phyloP scores from a whole-genome alignment of 1,284 basidiomycete genomes.

The Paramarasmius palmivorus region DNA sequence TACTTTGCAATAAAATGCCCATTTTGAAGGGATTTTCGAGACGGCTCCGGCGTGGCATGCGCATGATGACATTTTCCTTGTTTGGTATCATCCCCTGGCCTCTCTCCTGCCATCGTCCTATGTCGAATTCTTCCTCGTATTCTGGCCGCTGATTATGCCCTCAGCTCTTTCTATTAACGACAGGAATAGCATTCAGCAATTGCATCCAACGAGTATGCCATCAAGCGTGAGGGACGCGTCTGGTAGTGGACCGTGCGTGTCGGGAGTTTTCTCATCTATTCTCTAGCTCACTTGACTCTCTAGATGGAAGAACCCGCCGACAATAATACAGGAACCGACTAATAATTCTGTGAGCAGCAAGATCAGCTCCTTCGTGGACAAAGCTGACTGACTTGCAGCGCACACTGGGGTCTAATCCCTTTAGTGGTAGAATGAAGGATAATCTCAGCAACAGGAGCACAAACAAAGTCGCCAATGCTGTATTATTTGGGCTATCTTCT shows the following conservation, averaged over 20 bases:
- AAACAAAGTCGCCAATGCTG: not conserved
- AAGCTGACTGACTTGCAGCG: not conserved
- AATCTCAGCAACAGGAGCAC: not conserved
- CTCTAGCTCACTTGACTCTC: not conserved
- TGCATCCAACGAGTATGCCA: not conserved
- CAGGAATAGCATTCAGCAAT: not conserved
- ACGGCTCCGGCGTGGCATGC: too few relatives aligned
- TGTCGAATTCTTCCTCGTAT: not conserved
- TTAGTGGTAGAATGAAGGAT: not conserved
- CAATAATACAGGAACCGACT: constrained; percentile 2
- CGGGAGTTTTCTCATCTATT: not conserved
- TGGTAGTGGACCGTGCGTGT: not conserved
- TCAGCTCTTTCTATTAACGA: not conserved
- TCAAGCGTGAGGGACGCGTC: constrained; percentile 11
- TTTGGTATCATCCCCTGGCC: not conserved
- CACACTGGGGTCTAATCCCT: not conserved
- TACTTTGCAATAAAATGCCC: not conserved
- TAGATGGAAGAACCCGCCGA: constrained; percentile 10
- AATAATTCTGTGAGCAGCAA: constrained; percentile 1
- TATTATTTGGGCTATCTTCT: not conserved
- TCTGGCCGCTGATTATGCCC: not conserved
- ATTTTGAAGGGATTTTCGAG: not conserved
- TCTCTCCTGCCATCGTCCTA: not conserved
- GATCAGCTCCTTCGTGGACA: not conserved
- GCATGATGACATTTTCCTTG: too few relatives aligned